These are phyloP conservation scores for Lactarius sp. DNA, from an alignment of 768 basidiomycete genomes.

Conservation along the genomic window DNA sequence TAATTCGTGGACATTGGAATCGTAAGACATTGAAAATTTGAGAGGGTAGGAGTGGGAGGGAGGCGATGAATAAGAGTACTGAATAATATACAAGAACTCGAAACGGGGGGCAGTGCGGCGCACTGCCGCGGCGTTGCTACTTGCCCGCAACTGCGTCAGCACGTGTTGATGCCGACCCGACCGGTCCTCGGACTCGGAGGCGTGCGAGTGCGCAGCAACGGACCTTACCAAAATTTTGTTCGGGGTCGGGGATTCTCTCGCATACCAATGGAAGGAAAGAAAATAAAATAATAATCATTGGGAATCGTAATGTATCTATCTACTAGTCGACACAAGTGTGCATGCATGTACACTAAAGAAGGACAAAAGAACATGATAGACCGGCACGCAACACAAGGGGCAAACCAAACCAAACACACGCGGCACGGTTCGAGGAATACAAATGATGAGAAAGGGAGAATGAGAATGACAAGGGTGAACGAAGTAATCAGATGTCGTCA, in stretches of 20 bases:
- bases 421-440: constrained; percentile 16
- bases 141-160: neutral
- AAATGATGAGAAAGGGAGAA: neutral
- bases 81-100: neutral
- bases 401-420: constrained; percentile 15
- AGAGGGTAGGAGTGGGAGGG: neutral
- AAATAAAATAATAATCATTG: constrained; percentile 13
- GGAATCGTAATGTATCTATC: constrained; percentile 6
- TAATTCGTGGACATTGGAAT: neutral
- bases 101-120: neutral
- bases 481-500: constrained; percentile 40
- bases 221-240: neutral
- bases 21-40: constrained; percentile 18
- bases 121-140: neutral
- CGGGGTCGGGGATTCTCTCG: neutral
- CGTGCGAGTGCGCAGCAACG: neutral
- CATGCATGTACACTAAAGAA: constrained; percentile 9
- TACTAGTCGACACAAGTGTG: constrained; percentile 7
- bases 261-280: neutral
- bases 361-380: neutral
- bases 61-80: neutral
- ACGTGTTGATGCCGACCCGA: neutral
- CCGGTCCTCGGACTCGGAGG: neutral
- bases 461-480: neutral
- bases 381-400: constrained; percentile 19